Evolutionary conservation across 371 early-diverging fungal genomes (phyloP).

Genomic region (Rhizopus microsporus): DNA sequence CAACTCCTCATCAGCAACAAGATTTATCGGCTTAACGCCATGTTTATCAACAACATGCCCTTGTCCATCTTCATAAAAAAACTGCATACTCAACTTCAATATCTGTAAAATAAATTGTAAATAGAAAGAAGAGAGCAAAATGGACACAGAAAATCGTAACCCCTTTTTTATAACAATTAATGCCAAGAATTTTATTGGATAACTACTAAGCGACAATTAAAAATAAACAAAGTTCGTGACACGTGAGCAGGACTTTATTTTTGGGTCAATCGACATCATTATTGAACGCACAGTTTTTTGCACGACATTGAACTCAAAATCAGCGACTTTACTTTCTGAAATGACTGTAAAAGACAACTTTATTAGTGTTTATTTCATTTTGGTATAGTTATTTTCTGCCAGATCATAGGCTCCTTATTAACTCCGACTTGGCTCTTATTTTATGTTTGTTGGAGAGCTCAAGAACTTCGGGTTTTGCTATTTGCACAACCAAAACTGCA

Average conservation of each 20-base stretch:
- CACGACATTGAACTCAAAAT: conserved; percentile 21
- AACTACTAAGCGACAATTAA: conserved; percentile 4
- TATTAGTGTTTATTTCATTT: too few relatives aligned
- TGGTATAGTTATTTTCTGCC: too few relatives aligned
- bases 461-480: too few relatives aligned
- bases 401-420: too few relatives aligned
- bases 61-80: conserved; percentile 22
- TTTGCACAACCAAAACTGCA: too few relatives aligned
- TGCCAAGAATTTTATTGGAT: conserved; percentile 10
- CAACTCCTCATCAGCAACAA: conserved; percentile 24
- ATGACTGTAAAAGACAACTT: too few relatives aligned
- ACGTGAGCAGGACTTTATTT: conserved; percentile 11
- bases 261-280: conserved; percentile 11
- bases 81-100: conserved; percentile 28
- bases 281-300: conserved; percentile 16
- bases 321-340: too few relatives aligned
- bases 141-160: conserved; percentile 12
- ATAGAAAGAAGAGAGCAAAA: conserved; percentile 13
- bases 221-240: conserved; percentile 1
- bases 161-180: conserved; percentile 9
- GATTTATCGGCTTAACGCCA: conserved; percentile 19
- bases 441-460: too few relatives aligned
- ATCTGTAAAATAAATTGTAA: conserved; percentile 6
- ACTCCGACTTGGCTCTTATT: too few relatives aligned
- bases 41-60: conserved; percentile 21